Conservation (phyloP, 208 protist species). For the Naegleria gruberi region DNA sequence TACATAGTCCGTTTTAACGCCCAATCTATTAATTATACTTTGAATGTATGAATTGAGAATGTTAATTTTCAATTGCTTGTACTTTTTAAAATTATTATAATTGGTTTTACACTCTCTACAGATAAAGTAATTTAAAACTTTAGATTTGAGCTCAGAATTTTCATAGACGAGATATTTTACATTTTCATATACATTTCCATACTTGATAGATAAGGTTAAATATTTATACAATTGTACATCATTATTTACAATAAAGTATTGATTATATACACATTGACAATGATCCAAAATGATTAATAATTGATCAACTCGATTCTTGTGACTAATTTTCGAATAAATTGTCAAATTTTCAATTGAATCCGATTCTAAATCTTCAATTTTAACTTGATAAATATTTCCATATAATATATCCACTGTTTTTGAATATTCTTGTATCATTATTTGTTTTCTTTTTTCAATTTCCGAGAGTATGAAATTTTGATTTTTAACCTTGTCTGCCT, state of each 20-base stretch:
- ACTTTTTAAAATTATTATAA: background rate
- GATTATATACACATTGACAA: background rate
- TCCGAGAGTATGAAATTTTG: background rate
- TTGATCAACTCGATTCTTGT: background rate
- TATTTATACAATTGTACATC: background rate
- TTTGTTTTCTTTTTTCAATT: background rate
- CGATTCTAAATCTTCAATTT: background rate
- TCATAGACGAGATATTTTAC: background rate
- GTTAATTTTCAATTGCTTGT: background rate
- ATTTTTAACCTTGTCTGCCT: background rate
- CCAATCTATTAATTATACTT: background rate
- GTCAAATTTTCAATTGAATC: background rate
- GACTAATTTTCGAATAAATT: background rate
- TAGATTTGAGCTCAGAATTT: background rate
- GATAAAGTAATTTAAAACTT: background rate
- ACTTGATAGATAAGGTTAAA: background rate
- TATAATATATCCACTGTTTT: background rate
- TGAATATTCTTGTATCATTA: background rate
- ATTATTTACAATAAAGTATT: background rate
- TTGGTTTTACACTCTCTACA: background rate
- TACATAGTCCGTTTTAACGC: too few relatives aligned
- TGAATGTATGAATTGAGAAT: background rate
- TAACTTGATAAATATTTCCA: background rate
- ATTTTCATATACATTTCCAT: background rate
- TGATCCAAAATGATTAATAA: background rate